Conservation (phyloP, 768 basidiomycete genomes). For the Suillus americanus region DNA sequence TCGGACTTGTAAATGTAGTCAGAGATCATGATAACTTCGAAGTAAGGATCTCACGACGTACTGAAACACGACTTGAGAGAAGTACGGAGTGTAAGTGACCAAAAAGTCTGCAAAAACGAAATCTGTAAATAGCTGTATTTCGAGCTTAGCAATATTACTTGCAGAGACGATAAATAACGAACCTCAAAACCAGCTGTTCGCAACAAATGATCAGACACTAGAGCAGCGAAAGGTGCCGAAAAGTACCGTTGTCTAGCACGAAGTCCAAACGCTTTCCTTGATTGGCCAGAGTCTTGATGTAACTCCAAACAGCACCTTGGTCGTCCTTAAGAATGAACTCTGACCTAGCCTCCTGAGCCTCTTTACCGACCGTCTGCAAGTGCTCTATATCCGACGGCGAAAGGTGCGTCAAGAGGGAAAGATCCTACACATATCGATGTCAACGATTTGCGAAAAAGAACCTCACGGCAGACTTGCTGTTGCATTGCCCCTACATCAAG, state of each 20-base stretch:
- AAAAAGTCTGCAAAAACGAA: slow-evolving; percentile 92
- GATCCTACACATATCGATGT: slow-evolving; percentile 55
- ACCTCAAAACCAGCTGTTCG: slow-evolving; percentile 87
- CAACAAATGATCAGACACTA: background rate
- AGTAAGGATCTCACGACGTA: slow-evolving; percentile 35
- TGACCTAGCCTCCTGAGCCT: slow-evolving; percentile 75
- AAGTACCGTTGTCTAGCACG: slow-evolving; percentile 84
- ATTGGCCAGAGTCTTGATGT: slow-evolving; percentile 55
- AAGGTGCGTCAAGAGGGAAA: slow-evolving; percentile 86
- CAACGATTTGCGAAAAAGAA: background rate
- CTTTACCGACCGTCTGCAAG: slow-evolving; percentile 79
- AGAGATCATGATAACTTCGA: slow-evolving; percentile 7
- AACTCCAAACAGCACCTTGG: slow-evolving; percentile 69
- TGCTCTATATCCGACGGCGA: slow-evolving; percentile 79
- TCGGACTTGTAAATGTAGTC: slow-evolving; percentile 57
- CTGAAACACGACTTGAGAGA: slow-evolving; percentile 88
- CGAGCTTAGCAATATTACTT: background rate
- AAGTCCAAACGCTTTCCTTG: slow-evolving; percentile 64
- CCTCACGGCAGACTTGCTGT: slow-evolving; percentile 49
- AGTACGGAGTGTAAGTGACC: slow-evolving; percentile 83
- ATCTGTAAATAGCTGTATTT: slow-evolving; percentile 81
- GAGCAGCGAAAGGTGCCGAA: background rate
- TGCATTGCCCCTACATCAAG: slow-evolving; percentile 81
- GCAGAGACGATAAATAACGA: slow-evolving; percentile 8
- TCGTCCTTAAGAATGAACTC: slow-evolving; percentile 86